Conservation (phyloP, 1,139 yeast species). For the Debaryomyces psychrophilus region DNA sequence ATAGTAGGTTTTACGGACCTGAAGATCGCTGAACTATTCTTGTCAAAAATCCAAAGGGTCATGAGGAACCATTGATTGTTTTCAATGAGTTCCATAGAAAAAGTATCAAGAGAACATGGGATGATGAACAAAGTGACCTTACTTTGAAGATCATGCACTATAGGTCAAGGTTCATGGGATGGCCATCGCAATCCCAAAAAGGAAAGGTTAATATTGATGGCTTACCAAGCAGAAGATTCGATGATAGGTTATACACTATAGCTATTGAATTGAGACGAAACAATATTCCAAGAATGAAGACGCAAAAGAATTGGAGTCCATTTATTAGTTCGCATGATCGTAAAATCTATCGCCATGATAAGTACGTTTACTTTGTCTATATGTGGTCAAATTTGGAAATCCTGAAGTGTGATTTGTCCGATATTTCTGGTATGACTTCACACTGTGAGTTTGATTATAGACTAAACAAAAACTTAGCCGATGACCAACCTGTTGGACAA, state of each 20-base stretch:
- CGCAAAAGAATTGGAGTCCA: conserved; percentile 40
- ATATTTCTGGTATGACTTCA: conserved; percentile 22
- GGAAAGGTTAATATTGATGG: conserved; percentile 36
- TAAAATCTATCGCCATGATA: conserved; percentile 20
- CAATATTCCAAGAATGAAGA: conserved; percentile 16
- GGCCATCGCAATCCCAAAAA: conserved; percentile 36
- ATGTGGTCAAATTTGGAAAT: conserved; percentile 42
- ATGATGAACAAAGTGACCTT: conserved; percentile 12
- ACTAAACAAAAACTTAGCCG: conserved; percentile 19
- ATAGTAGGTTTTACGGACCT: conserved; percentile 36
- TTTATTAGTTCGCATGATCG: conserved; percentile 25
- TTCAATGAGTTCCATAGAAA: conserved; percentile 37
- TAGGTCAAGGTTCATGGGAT: conserved; percentile 32
- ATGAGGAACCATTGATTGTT: conserved; percentile 40
- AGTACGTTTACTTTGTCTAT: conserved; percentile 30
- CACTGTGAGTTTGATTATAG: conserved; percentile 32
- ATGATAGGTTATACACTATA: conserved; percentile 24
- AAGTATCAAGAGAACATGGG: conserved; percentile 9
- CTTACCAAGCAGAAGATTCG: conserved; percentile 16
- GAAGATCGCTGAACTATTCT: conserved; percentile 45
- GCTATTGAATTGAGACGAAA: conserved; percentile 32
- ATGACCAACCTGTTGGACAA: conserved; percentile 29
- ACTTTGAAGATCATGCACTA: conserved; percentile 17
- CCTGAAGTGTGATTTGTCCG: conserved; percentile 33
- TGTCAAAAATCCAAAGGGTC: conserved; percentile 31